Evolutionary conservation across 2,329 filamentous ascomycete species (phyloP), one percentile per base, ranked within the genome.

Genomic region (Aschersonia sp.): DNA sequence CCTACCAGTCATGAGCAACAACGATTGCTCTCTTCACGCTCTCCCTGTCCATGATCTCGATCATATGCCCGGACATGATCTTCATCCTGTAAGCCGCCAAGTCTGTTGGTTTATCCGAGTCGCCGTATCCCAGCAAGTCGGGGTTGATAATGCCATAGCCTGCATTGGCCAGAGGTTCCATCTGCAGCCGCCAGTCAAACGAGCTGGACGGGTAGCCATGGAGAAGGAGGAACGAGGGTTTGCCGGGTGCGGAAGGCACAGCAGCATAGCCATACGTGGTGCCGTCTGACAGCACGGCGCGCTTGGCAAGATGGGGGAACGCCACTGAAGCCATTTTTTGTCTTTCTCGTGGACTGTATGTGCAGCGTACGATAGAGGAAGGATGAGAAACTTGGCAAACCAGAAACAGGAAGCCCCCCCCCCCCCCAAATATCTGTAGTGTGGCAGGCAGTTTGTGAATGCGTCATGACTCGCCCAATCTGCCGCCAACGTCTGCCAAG

Each of bases 71-170:
- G 9, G 35, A 8, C 35, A 39, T 39, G n/a, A 14, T 14, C 30
- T 44, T 44, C 29, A 44, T 10, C 10, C 29, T 29, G 43, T 44
- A 44, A 10, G 6, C 8, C 6, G 10, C 14, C 10, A 14, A 6
- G 11, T 44, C 29, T 12, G 12, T 31, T 2, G 43, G 43, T 14
- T 44, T 44, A 14, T 44, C 43, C 3, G 77, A 80, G 60, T 78
- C 77, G 46, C 77, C 78, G 53, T 70, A 81, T 11, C 75, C 75
- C 1, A 76, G 78, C 3, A 79, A 64, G 56, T 81, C 78, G 0
- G 76, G 78, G 0, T 76, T 76, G 11, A 81, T 56, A 42, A 70
- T 62, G 22, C 59, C 61, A 53, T 70, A 70, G 2, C 53, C 53
- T 35, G 58, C 56, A 22, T 53, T 46, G 8, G 63, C 62, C 30